Evolutionary conservation across 2,329 filamentous ascomycete species (phyloP).

Genomic region (Penicillium sp.): DNA sequence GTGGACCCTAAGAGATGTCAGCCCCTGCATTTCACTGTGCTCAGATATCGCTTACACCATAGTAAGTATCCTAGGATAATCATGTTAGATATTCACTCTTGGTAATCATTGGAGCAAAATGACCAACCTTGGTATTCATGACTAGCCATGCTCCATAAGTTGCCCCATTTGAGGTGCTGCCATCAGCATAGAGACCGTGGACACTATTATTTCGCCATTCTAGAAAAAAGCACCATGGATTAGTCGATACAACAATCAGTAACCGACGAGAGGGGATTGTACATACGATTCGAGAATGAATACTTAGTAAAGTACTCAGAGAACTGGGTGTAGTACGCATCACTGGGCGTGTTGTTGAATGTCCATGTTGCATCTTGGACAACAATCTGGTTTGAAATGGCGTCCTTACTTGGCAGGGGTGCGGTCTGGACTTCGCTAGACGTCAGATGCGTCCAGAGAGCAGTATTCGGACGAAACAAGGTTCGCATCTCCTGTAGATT

Average conservation of each 20-base stretch:
- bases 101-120: slow-evolving; percentile 23
- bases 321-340: slow-evolving; percentile 56
- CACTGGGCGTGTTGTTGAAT: slow-evolving; percentile 53
- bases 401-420: slow-evolving; percentile 47
- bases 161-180: slow-evolving; percentile 49
- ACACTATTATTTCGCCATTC: slow-evolving; percentile 57
- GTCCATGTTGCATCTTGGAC: slow-evolving; percentile 67
- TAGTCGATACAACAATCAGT: not conserved
- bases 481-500: slow-evolving; percentile 62
- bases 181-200: slow-evolving; percentile 56
- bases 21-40: not conserved
- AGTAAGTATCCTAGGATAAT: slow-evolving; percentile 27
- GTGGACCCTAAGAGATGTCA: slow-evolving; percentile 46
- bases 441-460: slow-evolving; percentile 62
- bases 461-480: slow-evolving; percentile 58
- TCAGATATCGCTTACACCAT: slow-evolving; percentile 19
- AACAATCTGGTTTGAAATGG: slow-evolving; percentile 43
- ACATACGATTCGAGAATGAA: slow-evolving; percentile 54
- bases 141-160: slow-evolving; percentile 63
- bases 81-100: not conserved
- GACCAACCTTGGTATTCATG: slow-evolving; percentile 63
- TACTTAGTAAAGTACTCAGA: slow-evolving; percentile 67
- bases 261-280: not conserved
- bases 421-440: slow-evolving; percentile 57
- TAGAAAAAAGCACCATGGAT: not conserved